Base-by-base conservation (phyloP, 1,139 yeast species). In the Lizanozyma gosingica region DNA sequence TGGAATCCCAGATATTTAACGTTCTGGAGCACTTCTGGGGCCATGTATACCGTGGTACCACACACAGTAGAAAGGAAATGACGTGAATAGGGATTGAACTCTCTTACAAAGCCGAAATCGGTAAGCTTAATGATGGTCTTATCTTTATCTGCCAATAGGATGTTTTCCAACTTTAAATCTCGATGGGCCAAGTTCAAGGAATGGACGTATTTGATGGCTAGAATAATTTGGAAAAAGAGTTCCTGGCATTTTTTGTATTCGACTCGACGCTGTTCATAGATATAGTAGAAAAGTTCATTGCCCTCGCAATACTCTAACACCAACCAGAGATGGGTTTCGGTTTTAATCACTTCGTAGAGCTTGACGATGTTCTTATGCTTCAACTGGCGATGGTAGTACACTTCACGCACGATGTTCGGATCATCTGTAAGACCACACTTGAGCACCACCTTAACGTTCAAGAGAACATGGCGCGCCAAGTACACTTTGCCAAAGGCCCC, bases 1-100 rank as follows among this genome's bases (percentile, higher is more conserved):
- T 83, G 77, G 52, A 83, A 80, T 1, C 97, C 98, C 35, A 80
- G 79, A 55, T 92, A 92, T 41, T 78, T 80, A 42, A 75, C 73
- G 46, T 77, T 74, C 41, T 71, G 65, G 34, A 88, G 66, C 51
- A 92, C 66, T 55, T 92, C 98, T 0, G 98, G 98, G 0, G 98
- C 97, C 96, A 90, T 88, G 56, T 92, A 92, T 4, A 88, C 94
- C 0, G 90, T 79, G 0, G 98, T 92, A 2, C 98, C 98, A 60
- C 98, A 92, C 1, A 88, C 72, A 0, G 97, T 92, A 38, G 84
- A 84, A 36, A 92, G 62, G 40, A 80, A 63, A n/a, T 57, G 59
- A 62, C 73, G 46, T 65, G 69, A 40, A 64, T 70, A 47, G 54
- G 82, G 66, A 68, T 64, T 63, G 45, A 57, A 80, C 53, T 88